phyloP scores from a whole-genome alignment of 352 stramenopile species.

The Hyaloperonospora arabidopsidis region DNA sequence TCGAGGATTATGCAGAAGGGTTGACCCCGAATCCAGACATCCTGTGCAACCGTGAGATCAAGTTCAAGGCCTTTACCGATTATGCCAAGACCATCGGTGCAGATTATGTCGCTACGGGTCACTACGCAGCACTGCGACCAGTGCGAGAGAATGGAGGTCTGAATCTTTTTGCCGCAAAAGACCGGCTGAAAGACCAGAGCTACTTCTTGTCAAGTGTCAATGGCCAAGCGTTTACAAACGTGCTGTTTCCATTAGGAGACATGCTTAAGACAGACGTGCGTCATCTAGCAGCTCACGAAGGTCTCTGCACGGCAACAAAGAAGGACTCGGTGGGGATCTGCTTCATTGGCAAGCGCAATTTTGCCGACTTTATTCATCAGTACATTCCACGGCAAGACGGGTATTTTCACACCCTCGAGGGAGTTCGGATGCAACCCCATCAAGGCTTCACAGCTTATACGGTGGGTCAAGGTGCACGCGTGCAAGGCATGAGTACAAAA shows the following conservation, averaged over 20 bases:
- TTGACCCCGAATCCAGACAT: constrained; percentile 92
- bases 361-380: constrained; percentile 89
- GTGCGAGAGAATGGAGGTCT: constrained; percentile 13
- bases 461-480: constrained; percentile 88
- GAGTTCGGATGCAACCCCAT: constrained; percentile 56
- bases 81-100: constrained; percentile 79
- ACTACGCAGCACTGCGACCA: constrained; percentile 57
- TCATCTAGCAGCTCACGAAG: constrained; percentile 70
- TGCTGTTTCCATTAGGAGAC: constrained; percentile 93
- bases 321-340: constrained; percentile 97
- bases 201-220: constrained; percentile 93
- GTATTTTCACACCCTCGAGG: constrained; percentile 75
- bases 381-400: constrained; percentile 75
- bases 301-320: constrained; percentile 87
- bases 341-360: constrained; percentile 95
- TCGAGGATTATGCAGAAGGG: constrained; percentile 82
- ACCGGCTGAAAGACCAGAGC: constrained; percentile 93
- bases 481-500: constrained; percentile 83
- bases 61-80: constrained; percentile 96
- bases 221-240: constrained; percentile 58
- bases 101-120: constrained; percentile 93
- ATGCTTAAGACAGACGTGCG: constrained; percentile 90
- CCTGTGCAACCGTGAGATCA: constrained; percentile 96
- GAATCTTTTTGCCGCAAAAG: constrained; percentile 76
- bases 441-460: constrained; percentile 87